Base-by-base conservation (phyloP, 257 asterid species). In the Solanum commersonii region DNA sequence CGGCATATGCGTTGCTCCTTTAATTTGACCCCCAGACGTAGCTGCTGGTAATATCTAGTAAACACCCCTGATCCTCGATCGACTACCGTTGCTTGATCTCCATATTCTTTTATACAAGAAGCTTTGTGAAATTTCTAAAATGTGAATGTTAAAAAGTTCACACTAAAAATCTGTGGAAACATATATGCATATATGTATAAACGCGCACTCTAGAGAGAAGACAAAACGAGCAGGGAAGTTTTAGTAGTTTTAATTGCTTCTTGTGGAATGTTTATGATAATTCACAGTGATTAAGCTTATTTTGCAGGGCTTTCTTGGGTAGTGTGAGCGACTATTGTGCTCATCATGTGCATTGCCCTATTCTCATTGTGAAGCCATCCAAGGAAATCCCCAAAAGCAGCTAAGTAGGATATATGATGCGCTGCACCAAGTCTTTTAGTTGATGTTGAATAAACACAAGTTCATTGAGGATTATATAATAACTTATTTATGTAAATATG, bases 251-350 rank as follows among this genome's bases (percentile, higher is more conserved):
- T 73, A 35, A 11, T 74, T 35, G 16, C 31, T 74, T 74, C 5
- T 34, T 72, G 23, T 34, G 23, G 44, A 72, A 4, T 22, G 81
- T 72, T 72, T 31, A 33, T 72, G 5, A 71, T 72, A 33, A 72
- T 22, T n/a, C 46, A 72, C 27, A 73, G 27, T 73, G 44, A 15
- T 76, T 23, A 23, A 38, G 60, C 6, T 87, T 59, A 6, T 12
- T 60, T 78, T 87, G 84, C 87, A 93, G 95, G 95, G 94, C 94
- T 4, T 90, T 93, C 6, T 23, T 93, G 72, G 95, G 96, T 85
- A 94, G 95, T 81, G 94, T 94, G 94, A 78, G 84, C 6, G 84
- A 78, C 63, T 78, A 78, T 25, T 78, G 84, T 44, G 84, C 84
- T 40, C 65, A 93, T 78, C 93, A 91, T 46, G 93, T 94, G 8